These are phyloP conservation scores for Mortierella polycephala DNA, from an alignment of 371 early-diverging fungal species.

Conservation along the genomic window DNA sequence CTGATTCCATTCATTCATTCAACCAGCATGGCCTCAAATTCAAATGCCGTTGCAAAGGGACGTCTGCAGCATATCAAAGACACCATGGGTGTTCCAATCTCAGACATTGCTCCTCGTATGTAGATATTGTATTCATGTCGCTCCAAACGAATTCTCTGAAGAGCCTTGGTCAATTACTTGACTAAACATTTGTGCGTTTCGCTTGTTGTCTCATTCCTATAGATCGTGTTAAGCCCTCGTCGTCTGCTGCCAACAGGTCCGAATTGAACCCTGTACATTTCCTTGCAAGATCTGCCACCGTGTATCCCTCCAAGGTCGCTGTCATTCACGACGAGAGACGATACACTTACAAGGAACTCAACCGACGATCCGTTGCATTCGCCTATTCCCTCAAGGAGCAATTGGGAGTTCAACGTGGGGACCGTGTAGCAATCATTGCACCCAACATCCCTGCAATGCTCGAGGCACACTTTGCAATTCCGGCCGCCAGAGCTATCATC, in stretches of 20 bases:
- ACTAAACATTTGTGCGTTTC: no score
- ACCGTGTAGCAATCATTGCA: constrained; percentile 65
- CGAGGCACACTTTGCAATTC: constrained; percentile 74
- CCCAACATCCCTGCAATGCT: constrained; percentile 71
- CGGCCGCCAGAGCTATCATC: constrained; percentile 66
- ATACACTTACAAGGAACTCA: constrained; percentile 57
- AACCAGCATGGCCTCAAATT: constrained; percentile 16
- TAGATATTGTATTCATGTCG: neutral
- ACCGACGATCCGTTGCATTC: constrained; percentile 58
- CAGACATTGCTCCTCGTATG: constrained; percentile 25
- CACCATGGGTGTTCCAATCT: constrained; percentile 34
- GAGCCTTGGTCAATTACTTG: neutral
- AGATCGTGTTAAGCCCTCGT: constrained; percentile 47
- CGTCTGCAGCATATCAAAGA: constrained; percentile 43
- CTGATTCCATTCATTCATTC: neutral
- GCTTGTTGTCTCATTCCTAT: constrained; percentile 1
- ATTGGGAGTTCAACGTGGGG: constrained; percentile 23
- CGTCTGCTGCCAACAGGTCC: constrained; percentile 34
- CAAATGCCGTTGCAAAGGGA: constrained; percentile 28
- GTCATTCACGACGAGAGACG: constrained; percentile 57
- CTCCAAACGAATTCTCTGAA: neutral
- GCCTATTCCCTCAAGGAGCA: constrained; percentile 57
- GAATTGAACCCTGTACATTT: constrained; percentile 64
- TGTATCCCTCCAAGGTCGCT: constrained; percentile 62
- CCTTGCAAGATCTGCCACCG: constrained; percentile 63